phyloP scores from a whole-genome alignment of 2,329 filamentous ascomycete species.

The Aspergillus oerlinghausenensis region DNA sequence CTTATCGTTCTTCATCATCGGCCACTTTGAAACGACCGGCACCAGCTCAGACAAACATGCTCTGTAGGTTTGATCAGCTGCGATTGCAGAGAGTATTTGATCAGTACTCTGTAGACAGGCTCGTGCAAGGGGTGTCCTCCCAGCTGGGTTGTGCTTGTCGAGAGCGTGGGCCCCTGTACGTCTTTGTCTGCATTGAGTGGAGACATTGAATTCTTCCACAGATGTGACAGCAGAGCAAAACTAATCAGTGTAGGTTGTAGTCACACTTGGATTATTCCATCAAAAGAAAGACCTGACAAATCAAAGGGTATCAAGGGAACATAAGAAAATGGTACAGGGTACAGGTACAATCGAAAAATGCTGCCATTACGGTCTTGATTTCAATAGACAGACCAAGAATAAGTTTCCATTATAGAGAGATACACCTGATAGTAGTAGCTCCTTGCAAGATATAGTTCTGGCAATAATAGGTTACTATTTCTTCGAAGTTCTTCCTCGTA shows the following conservation, averaged over 20 bases:
- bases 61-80: not conserved
- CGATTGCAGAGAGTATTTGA: not conserved
- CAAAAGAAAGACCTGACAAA: not conserved
- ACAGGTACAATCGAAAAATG: not conserved
- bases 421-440: not conserved
- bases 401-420: too few relatives aligned
- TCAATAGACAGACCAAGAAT: not conserved
- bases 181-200: conserved; percentile 25
- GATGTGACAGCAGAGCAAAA: conserved; percentile 32
- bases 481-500: not conserved
- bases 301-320: not conserved
- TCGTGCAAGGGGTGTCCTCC: conserved; percentile 15
- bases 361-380: not conserved
- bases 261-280: not conserved
- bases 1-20: not conserved
- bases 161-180: conserved; percentile 34
- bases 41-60: not conserved
- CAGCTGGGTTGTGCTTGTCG: conserved; percentile 23
- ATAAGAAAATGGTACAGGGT: not conserved
- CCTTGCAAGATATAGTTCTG: not conserved
- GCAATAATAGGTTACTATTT: not conserved
- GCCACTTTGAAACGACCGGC: not conserved
- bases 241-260: conserved; percentile 21
- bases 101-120: not conserved
- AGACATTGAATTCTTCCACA: conserved; percentile 22